These are phyloP conservation scores for Thuidium tamariscinum DNA, from an alignment of 225 moss, liverwort and hornwort genomes.

Conservation along the genomic window DNA sequence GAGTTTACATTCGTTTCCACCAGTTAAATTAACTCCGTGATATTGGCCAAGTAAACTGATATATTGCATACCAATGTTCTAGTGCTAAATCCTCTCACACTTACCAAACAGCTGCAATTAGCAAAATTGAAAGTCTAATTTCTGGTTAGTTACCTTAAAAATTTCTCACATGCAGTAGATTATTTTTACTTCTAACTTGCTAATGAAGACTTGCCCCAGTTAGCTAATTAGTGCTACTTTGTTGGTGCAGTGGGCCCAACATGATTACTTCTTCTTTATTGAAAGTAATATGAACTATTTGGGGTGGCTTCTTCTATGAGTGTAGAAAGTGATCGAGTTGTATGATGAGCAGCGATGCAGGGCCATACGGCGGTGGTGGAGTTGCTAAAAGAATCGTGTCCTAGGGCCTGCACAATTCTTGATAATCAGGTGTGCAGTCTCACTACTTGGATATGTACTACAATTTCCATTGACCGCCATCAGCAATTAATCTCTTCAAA, in stretches of 20 bases:
- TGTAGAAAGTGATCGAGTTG: not conserved
- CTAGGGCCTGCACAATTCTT: not conserved
- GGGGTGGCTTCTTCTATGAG: not conserved
- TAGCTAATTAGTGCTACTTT: not conserved
- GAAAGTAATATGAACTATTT: not conserved
- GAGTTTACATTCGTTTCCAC: not conserved
- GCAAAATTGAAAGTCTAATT: not conserved
- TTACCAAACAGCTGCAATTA: not conserved
- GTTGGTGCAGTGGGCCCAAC: not conserved
- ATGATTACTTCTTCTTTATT: not conserved
- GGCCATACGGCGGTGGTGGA: conserved; percentile 22
- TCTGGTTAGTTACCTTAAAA: not conserved
- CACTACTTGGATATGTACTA: not conserved
- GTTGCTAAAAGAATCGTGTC: conserved; percentile 18
- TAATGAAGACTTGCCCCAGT: not conserved
- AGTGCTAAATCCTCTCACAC: not conserved
- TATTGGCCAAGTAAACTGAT: not conserved
- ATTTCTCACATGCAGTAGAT: not conserved
- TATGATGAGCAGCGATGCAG: conserved; percentile 29
- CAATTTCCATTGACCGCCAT: not conserved
- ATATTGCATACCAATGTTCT: not conserved
- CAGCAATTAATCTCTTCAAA: not conserved
- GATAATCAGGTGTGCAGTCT: conserved; percentile 28
- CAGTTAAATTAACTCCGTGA: not conserved
- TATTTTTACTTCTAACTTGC: not conserved